A percentile compares a stretch with the other conserved stretches of the same genome.
These are phyloP conservation scores for Aspergillus ellipticus DNA, from an alignment of 495 filamentous ascomycete genomes.

Conservation along the genomic window DNA sequence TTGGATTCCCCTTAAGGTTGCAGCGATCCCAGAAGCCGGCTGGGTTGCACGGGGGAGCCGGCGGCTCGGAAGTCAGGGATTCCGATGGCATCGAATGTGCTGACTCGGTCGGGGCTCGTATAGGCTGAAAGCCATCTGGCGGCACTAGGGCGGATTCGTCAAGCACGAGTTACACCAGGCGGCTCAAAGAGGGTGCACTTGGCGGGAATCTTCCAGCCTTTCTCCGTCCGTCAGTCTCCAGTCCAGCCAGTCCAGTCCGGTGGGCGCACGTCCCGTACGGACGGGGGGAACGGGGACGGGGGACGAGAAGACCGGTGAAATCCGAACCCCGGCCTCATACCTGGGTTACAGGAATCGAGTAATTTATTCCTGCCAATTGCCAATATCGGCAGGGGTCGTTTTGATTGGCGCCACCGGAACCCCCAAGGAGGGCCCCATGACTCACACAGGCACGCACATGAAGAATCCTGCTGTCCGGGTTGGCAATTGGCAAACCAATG, in stretches of 20 bases:
- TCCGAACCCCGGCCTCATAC: conserved; percentile 5
- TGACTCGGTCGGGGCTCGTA: conserved; percentile 4
- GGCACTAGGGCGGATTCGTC: background rate
- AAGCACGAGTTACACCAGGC: background rate
- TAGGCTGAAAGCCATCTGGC: background rate
- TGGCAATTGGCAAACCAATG: too few relatives aligned
- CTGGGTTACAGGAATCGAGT: background rate
- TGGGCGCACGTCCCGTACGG: too few relatives aligned
- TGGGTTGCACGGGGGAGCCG: background rate
- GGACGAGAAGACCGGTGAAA: conserved; percentile 13
- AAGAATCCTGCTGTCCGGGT: background rate
- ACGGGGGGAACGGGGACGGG: background rate
- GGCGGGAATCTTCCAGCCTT: too few relatives aligned
- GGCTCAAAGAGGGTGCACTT: background rate
- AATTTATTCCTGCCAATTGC: background rate
- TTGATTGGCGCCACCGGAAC: background rate
- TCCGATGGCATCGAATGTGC: background rate
- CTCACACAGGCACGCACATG: background rate
- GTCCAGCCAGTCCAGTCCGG: too few relatives aligned
- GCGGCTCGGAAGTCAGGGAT: background rate
- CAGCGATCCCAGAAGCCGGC: background rate
- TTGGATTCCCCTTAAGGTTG: background rate
- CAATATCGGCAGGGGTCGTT: background rate
- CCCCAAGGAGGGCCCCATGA: background rate
- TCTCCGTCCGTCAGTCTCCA: too few relatives aligned